Evolutionary conservation across 2,329 filamentous ascomycete species (phyloP), one percentile per base, ranked within the genome.

Genomic region (Alternaria incomplexa): DNA sequence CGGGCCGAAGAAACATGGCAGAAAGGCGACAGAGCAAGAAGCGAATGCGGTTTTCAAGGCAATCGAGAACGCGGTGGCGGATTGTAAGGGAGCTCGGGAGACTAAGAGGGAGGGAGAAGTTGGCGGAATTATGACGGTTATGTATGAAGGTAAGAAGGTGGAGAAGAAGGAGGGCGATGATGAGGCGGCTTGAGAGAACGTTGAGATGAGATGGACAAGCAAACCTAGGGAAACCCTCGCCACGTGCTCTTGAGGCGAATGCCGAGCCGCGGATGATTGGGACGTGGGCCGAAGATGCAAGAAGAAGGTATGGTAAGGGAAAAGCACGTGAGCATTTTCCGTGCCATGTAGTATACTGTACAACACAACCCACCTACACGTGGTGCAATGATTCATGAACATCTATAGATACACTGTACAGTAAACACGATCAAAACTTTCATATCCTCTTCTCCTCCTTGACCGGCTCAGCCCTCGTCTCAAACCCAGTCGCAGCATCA

Each of bases 1-100:
- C 52, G 88, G 88, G 61, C 87, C 87, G 77, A 94, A 90, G 84
- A 87, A 85, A 71, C 85, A 85, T 62, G 88, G 88, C 71, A 84
- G 86, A 65, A 84, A 84, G 61, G 88, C 91, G 0, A 88, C 83
- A 1, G 72, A 73, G 40, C 87, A 89, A 23, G 90, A 94, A 66
- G 74, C 71, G 20, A 77, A 85, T 63, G 84, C 79, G 23, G 77
- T 94, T 47, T 71, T 95, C 59, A 77, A 80, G 61, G 81, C 73
- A 55, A 77, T 92, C 1, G 78, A 79, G 62, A 77, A 83, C 36
- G 80, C 81, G 10, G 81, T 83, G 36, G 78, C 74, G 17, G 80
- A 82, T 46, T 73, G 73, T 46, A 74, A 71, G 44, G 76, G 77
- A 1, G 66, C 75, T 2, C 56, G 56, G 13, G 71, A 78, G 63